These are phyloP conservation scores for Phytophthora ramorum DNA, from an alignment of 352 stramenopile species.

Conservation along the genomic window DNA sequence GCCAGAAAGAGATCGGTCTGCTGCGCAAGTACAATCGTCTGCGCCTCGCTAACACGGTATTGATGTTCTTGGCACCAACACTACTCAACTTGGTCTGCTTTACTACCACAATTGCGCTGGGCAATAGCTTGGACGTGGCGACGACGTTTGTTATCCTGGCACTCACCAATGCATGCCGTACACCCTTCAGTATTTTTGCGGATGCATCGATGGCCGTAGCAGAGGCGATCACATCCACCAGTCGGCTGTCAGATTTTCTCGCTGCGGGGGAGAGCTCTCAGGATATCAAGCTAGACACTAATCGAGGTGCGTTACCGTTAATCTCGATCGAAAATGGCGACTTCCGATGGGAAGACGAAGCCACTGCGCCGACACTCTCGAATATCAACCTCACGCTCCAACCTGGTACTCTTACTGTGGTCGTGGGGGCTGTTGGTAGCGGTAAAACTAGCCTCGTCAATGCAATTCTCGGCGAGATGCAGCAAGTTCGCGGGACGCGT, in stretches of 20 bases:
- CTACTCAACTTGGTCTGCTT: conserved; percentile 89
- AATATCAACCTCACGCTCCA: conserved; percentile 62
- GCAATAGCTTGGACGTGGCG: conserved; percentile 90
- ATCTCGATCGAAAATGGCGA: conserved; percentile 18
- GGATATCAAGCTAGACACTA: background rate
- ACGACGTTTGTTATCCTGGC: conserved; percentile 93
- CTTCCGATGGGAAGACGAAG: conserved; percentile 19
- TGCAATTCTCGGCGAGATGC: conserved; percentile 59
- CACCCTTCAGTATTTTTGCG: conserved; percentile 54
- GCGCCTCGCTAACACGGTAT: conserved; percentile 56
- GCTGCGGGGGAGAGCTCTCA: conserved; percentile 2
- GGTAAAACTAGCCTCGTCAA: conserved; percentile 64
- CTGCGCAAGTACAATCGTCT: conserved; percentile 40
- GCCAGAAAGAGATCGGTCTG: conserved; percentile 40
- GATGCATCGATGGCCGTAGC: conserved; percentile 51
- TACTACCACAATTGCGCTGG: conserved; percentile 54
- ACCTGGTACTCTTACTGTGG: conserved; percentile 51
- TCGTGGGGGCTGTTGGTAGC: conserved; percentile 49
- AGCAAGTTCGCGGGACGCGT: conserved; percentile 18
- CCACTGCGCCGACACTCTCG: background rate
- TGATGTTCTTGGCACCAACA: conserved; percentile 51
- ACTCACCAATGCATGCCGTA: conserved; percentile 66
- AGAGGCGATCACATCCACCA: conserved; percentile 45
- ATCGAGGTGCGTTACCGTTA: background rate
- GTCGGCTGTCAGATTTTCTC: conserved; percentile 18